Percentiles rank a stretch among this genome's conserved stretches.
phyloP scores from a whole-genome alignment of 2,329 filamentous ascomycete genomes.

The Microcyclosporella mali region DNA sequence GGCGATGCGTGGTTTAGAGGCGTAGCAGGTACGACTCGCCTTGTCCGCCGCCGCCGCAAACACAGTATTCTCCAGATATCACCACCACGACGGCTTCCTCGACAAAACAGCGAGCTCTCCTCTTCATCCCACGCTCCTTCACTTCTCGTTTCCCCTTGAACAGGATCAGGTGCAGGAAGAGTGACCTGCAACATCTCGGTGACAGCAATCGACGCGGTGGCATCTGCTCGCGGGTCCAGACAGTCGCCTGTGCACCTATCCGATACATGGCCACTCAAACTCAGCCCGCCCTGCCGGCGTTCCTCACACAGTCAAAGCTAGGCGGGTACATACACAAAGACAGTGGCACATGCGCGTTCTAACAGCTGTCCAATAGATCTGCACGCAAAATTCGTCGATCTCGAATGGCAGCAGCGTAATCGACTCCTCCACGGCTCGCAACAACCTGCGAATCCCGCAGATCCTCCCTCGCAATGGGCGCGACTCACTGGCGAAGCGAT shows the following conservation, averaged over 20 bases:
- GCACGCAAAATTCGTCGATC: conserved; percentile 53
- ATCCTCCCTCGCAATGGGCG: conserved; percentile 51
- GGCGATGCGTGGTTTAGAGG: no score
- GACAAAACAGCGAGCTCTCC: no score
- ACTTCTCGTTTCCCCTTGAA: no score
- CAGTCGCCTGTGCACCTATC: conserved; percentile 2
- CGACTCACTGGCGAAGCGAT: conserved; percentile 53
- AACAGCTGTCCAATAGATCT: conserved; percentile 44
- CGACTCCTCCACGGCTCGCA: conserved; percentile 45
- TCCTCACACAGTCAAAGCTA: conserved; percentile 45
- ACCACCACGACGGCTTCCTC: no score
- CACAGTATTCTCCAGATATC: no score
- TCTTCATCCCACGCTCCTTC: no score
- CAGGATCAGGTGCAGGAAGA: no score
- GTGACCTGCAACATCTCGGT: no score
- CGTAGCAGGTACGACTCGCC: no score
- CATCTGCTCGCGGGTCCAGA: conserved; percentile 10
- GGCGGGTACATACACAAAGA: conserved; percentile 36
- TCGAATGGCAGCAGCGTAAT: conserved; percentile 55
- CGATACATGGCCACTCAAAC: conserved; percentile 14
- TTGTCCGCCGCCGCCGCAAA: no score
- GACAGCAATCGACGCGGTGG: no score
- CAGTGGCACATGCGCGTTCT: conserved; percentile 3
- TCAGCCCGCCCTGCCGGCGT: conserved; percentile 41
- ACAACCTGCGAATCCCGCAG: conserved; percentile 28